Base-by-base conservation (phyloP, 345 rosid genomes). In the Aquilaria sinensis region DNA sequence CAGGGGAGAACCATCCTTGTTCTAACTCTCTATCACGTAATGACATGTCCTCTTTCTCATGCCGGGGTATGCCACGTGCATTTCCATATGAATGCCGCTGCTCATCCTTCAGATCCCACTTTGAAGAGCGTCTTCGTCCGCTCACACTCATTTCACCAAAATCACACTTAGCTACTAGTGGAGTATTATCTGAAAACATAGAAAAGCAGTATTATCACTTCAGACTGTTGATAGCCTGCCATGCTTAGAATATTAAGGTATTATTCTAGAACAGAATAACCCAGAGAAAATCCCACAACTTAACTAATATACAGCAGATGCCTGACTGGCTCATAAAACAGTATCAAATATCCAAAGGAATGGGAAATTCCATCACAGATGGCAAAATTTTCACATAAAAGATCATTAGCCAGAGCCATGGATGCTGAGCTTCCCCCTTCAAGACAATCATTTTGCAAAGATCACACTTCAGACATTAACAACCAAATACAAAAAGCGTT, bases 21-120 rank as follows among this genome's bases (percentile, higher is more conserved):
- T 70, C 82, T 9, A 80, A 73, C 70, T 82, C 80, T 69, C 74
- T 82, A 37, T 82, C 83, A 47, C 29, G 80, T 70, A 74, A 69
- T 62, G 73, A 69, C 56, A 62, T 46, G 56, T 69, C 77, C 37
- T 81, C 66, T 70, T 80, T 89, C 56, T 67, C 82, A 15, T 64
- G 53, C 84, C 81, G 72, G 63, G 64, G 50, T 46, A 33, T 57
- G 2, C 70, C 83, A 51, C 73, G 72, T 29, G 57, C 64, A 57
- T 72, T 77, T 56, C 74, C 86, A 37, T 51, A 71, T 53, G 82
- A 61, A 70, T 66, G 64, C 15, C 64, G 83, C 65, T 78, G 71
- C 47, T 79, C 96, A 70, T 85, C 96, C 63, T 80, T 81, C 63
- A 76, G 59, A 81, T 93, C 96, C 97, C 97, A 90, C 61, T 90